Conservation (phyloP, 495 filamentous ascomycete species). For the Hyaloscypha finlandica region DNA sequence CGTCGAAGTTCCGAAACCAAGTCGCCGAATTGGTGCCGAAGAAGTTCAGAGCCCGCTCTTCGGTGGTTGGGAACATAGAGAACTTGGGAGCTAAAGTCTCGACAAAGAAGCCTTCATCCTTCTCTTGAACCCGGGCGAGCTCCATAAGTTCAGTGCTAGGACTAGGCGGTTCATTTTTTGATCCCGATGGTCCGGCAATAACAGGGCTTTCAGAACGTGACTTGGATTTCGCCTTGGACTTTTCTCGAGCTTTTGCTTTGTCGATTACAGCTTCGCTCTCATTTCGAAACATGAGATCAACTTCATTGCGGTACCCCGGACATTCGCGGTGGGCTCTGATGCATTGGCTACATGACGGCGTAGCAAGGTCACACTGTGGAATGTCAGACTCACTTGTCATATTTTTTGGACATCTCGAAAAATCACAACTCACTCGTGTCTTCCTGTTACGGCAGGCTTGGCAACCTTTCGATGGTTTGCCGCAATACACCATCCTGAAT, state of each 20-base stretch:
- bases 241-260: slow-evolving; percentile 51
- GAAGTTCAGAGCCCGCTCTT: slow-evolving; percentile 46
- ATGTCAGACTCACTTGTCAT: slow-evolving; percentile 4
- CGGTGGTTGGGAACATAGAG: slow-evolving; percentile 26
- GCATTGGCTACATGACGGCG: slow-evolving; percentile 68
- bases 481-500: slow-evolving; percentile 65
- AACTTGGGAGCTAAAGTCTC: background rate
- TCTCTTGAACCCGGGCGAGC: background rate
- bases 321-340: slow-evolving; percentile 60
- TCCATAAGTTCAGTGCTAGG: background rate
- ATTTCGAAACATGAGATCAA: slow-evolving; percentile 73
- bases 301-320: slow-evolving; percentile 70
- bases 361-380: slow-evolving; percentile 65
- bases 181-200: background rate
- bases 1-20: slow-evolving; percentile 39
- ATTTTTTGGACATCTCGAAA: slow-evolving; percentile 1
- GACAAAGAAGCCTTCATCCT: background rate
- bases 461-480: slow-evolving; percentile 71
- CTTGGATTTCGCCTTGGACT: slow-evolving; percentile 40
- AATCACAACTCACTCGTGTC: slow-evolving; percentile 40
- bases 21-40: slow-evolving; percentile 43
- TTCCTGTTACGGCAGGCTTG: slow-evolving; percentile 60
- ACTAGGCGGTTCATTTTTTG: background rate
- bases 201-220: slow-evolving; percentile 1
- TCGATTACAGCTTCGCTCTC: slow-evolving; percentile 68